Base-by-base conservation (phyloP, 352 stramenopile genomes). In the Phytophthora parvispora region DNA sequence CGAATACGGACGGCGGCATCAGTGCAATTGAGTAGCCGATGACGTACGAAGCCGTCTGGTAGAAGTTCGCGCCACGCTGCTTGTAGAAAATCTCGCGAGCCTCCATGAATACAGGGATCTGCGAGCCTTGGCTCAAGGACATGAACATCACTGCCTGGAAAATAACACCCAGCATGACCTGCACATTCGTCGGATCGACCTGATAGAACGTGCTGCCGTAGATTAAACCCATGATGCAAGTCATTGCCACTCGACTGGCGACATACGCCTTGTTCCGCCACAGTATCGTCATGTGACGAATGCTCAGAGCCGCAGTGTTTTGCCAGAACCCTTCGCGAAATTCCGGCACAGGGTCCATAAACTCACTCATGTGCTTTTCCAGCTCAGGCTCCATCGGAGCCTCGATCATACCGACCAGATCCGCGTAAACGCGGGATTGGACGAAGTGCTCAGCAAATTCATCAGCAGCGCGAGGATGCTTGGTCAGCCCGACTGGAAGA, bases 71-170 rank as follows among this genome's bases (percentile, higher is more conserved):
- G 34, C 82, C 81, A 3, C 73, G 69, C 25, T 95, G 91, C 62
- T 95, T 97, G 80, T 97, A 96, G 67, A 94, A 97, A 18, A 92
- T 65, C 10, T 60, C 55, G n/a, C 80, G 78, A 7, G 62, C 73
- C n/a, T 83, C 78, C 64, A 95, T 90, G 51, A 94, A 87, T 36
- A 80, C 83, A 12, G 90, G 79, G n/a, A 97, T 61, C 59, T 92
- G 77, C 4, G 88, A 69, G 20, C 90, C 84, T 18, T 90, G 80
- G 28, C 83, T 83, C 45, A 97, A 52, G 6, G 78, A 80, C 16
- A 94, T 54, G 60, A 94, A 97, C 50, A 97, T 74, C 31, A 91
- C 75, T 6, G 77, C 76, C 47, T 85, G 81, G 57, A 97, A 96
- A 9, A 96, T 72, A 18, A 94, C 71, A 29, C 91, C 90, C 47